A percentile compares a stretch with the other conserved stretches of the same genome.
Conservation (phyloP, 2,329 filamentous ascomycete species). For the Bertia moriformis region DNA sequence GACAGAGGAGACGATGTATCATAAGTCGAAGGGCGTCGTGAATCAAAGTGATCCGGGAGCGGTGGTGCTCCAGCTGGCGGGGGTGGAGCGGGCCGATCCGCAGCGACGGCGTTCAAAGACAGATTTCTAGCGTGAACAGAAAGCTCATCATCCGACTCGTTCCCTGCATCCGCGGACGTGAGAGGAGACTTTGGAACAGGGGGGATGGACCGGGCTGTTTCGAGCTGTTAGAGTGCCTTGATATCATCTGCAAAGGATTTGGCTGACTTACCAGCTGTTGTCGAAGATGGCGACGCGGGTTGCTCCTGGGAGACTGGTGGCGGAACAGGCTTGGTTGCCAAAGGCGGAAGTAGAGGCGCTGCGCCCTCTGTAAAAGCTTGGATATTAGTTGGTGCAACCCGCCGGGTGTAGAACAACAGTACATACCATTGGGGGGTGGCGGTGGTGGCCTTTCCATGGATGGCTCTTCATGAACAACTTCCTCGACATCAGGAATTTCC, state of each 20-base stretch:
- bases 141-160: conserved; percentile 1
- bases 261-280: too few relatives aligned
- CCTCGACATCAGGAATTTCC: conserved; percentile 37
- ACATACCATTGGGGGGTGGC: too few relatives aligned
- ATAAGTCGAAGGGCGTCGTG: conserved; percentile 4
- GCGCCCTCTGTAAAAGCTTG: conserved; percentile 19
- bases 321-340: conserved; percentile 10
- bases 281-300: conserved; percentile 16
- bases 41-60: background rate
- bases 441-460: conserved; percentile 13
- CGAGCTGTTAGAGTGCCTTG: background rate
- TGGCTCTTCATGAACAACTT: conserved; percentile 20
- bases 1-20: background rate
- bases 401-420: too few relatives aligned
- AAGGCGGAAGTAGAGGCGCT: conserved; percentile 16
- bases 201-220: background rate
- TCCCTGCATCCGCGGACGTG: background rate
- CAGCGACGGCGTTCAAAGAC: background rate
- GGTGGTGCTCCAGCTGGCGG: background rate
- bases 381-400: too few relatives aligned
- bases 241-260: too few relatives aligned
- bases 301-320: conserved; percentile 11
- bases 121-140: background rate
- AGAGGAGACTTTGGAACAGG: conserved; percentile 1
- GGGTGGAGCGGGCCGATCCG: background rate